These are phyloP conservation scores for Lentinula guzmanii DNA, from an alignment of 768 basidiomycete species.

Conservation along the genomic window DNA sequence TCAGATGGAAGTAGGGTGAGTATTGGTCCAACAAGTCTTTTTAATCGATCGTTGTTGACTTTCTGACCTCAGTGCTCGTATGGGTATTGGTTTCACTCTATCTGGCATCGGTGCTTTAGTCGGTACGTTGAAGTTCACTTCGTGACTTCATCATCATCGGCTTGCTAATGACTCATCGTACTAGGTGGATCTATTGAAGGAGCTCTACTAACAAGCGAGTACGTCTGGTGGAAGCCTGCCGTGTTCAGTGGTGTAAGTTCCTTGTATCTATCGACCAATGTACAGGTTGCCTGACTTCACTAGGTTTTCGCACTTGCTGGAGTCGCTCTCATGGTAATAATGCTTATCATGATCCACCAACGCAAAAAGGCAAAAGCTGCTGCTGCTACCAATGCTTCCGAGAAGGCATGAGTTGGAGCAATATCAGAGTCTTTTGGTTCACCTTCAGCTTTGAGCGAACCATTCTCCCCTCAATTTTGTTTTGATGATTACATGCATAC, in stretches of 20 bases:
- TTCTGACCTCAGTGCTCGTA: slow-evolving; percentile 12
- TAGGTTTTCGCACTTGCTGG: slow-evolving; percentile 1
- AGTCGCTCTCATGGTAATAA: not conserved
- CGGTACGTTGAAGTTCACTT: slow-evolving; percentile 10
- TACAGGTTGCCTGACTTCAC: not conserved
- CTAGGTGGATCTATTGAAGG: slow-evolving; percentile 33
- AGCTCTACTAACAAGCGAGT: slow-evolving; percentile 24
- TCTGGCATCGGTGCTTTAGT: slow-evolving; percentile 21
- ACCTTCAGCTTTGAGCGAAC: no score
- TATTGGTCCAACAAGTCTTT: not conserved
- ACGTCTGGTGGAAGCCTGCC: slow-evolving; percentile 33
- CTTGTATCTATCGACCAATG: not conserved
- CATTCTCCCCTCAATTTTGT: no score
- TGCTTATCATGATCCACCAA: not conserved
- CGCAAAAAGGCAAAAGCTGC: not conserved
- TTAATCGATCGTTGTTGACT: not conserved
- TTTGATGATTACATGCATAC: no score
- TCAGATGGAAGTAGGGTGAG: slow-evolving; percentile 30
- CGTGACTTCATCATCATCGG: not conserved
- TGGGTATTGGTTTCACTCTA: slow-evolving; percentile 24
- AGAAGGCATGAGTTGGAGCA: not conserved
- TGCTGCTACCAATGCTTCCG: not conserved
- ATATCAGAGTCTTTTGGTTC: no score
- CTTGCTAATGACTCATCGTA: not conserved
- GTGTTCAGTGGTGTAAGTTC: slow-evolving; percentile 25